These are phyloP conservation scores for Gracilaria caudata DNA, from an alignment of 23 red algal species.

Conservation along the genomic window DNA sequence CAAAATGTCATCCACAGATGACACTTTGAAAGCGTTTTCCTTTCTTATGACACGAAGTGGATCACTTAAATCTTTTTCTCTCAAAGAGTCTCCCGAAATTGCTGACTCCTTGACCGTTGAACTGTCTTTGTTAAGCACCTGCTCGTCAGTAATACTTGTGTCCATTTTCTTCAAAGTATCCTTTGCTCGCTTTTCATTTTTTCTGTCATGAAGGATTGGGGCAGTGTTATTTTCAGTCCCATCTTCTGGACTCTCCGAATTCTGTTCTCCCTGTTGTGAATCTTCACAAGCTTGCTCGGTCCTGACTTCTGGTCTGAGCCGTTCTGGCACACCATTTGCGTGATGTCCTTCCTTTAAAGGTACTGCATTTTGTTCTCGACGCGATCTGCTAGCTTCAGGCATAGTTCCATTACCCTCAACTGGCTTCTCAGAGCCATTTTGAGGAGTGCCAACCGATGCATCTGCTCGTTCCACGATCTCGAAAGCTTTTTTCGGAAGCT, in stretches of 20 bases:
- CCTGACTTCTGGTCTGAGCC: neutral
- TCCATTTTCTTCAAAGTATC: neutral
- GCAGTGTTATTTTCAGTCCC: neutral
- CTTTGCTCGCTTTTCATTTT: neutral
- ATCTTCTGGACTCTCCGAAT: neutral
- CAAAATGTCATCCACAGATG: slow-evolving; percentile 6
- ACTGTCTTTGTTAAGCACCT: too few species aligned
- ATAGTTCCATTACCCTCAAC: neutral
- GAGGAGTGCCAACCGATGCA: neutral
- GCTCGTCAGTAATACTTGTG: neutral
- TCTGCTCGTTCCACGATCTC: neutral
- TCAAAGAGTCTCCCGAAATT: neutral
- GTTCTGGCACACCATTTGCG: neutral
- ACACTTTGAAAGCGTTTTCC: neutral
- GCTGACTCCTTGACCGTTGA: neutral
- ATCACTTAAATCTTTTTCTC: too few species aligned
- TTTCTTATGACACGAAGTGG: neutral
- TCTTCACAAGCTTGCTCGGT: neutral
- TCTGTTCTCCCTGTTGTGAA: neutral
- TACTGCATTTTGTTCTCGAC: neutral
- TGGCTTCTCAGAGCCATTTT: neutral
- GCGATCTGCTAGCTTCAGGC: neutral
- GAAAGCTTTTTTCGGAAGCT: neutral
- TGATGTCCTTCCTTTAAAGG: neutral
- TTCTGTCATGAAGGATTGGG: neutral